Evolutionary conservation across 2,329 filamentous ascomycete genomes (phyloP).

Genomic region (Nakataea oryzae): DNA sequence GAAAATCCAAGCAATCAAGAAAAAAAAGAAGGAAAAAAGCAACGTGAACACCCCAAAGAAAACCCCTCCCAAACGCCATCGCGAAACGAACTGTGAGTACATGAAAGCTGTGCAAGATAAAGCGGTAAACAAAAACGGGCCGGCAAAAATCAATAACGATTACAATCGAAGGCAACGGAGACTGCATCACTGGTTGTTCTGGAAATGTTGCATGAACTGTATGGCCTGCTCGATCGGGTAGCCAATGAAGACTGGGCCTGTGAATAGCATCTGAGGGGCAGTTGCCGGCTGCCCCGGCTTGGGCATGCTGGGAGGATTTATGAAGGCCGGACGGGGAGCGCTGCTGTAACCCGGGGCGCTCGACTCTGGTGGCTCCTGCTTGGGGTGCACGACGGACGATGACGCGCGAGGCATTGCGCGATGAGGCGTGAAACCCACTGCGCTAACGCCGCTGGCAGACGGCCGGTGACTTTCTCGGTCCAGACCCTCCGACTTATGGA

Average conservation of each 20-base stretch:
- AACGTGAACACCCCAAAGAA: background rate
- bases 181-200: constrained; percentile 11
- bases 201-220: constrained; percentile 56
- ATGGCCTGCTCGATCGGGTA: constrained; percentile 80
- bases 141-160: background rate
- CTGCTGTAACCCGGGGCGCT: background rate
- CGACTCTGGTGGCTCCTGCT: background rate
- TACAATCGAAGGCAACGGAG: background rate
- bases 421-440: background rate
- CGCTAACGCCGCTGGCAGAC: background rate
- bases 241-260: constrained; percentile 87
- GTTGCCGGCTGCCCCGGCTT: constrained; percentile 12
- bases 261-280: constrained; percentile 69
- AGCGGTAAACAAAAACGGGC: background rate
- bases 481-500: constrained; percentile 2
- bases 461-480: background rate
- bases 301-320: constrained; percentile 29
- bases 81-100: background rate
- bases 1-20: background rate
- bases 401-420: background rate
- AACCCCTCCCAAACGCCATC: background rate
- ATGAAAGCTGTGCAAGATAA: background rate
- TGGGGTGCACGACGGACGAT: background rate
- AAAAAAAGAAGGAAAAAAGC: background rate
- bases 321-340: constrained; percentile 31